phyloP scores from a whole-genome alignment of 306 rosid species.

The Alnus rubra region DNA sequence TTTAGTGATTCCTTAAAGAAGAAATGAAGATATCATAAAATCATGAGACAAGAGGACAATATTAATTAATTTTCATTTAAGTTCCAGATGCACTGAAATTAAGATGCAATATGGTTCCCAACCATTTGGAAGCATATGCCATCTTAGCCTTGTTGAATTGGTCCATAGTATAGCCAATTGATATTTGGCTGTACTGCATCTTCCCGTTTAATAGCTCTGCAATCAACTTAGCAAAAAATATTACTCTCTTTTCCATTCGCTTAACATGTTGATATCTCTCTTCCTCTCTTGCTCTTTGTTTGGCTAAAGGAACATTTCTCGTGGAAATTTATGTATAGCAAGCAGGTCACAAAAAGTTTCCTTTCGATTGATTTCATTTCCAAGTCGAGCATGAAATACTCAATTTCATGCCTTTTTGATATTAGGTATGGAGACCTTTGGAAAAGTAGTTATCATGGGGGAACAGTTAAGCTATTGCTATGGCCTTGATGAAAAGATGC shows the following conservation, averaged over 20 bases:
- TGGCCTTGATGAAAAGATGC: conserved; percentile 17
- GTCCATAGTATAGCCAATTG: too few species aligned
- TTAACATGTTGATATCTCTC: background rate
- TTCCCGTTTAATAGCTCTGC: background rate
- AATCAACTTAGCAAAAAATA: background rate
- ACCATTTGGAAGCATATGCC: too few species aligned
- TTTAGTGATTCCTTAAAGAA: too few species aligned
- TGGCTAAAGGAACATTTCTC: background rate
- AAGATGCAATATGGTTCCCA: too few species aligned
- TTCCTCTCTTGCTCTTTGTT: background rate
- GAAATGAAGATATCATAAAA: too few species aligned
- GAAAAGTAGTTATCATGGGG: background rate
- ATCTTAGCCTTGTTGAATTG: too few species aligned
- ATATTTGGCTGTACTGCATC: background rate
- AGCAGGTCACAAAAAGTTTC: background rate
- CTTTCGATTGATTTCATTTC: background rate
- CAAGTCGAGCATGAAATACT: background rate
- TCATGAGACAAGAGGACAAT: too few species aligned
- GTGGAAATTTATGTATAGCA: background rate
- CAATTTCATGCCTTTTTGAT: background rate
- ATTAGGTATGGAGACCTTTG: conserved; percentile 9
- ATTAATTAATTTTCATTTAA: too few species aligned
- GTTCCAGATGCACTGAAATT: too few species aligned
- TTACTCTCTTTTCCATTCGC: background rate
- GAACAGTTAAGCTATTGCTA: conserved; percentile 1